Evolutionary conservation across 208 protist genomes (phyloP), one percentile per base, ranked within the genome.

Genomic region (Leishmania major): DNA sequence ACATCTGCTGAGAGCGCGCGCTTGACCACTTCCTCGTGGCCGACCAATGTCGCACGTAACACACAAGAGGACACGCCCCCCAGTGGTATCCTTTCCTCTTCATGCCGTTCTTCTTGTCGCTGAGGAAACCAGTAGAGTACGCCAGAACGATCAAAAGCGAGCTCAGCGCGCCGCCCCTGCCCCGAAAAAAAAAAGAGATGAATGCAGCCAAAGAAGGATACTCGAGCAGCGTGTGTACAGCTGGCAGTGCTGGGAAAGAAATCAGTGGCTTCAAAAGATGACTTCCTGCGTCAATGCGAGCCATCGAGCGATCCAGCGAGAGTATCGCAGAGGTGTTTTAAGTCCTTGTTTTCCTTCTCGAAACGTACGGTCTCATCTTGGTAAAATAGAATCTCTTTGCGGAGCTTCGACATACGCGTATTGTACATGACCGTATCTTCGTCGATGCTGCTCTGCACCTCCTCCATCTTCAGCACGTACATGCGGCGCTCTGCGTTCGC

Each of bases 331-430:
- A 93, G 80, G 51, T 59, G 80, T 77, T 95, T 81, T 10, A 96
- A 77, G 22, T 94, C 84, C 47, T 88, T 82, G 84, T 95, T 96
- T 75, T 96, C 94, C 67, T 86, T 84, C 67, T 97, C 94, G 73
- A 97, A 82, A 19, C 76, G 85, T 1, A 84, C 73, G 71, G 85
- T 88, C 85, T 95, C 91, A 31, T 87, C 83, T 67, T 97, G 90
- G 78, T 95, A 90, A 43, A 91, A 82, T 45, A 91, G 79, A 82
- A 97, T 88, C 55, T 96, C 90, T 31, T 83, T 87, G 25, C 88
- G 85, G 55, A 95, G 78, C 67, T 91, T 85, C 45, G 87, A 89
- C 84, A 97, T 90, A 49, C 85, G 89, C 7, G 77, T 59, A 13
- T 89, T 88, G 84, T 97, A 91, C 79, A 89, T 85, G 25, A 83